Percentiles rank a stretch among this genome's conserved stretches.
Conservation (phyloP, 2,329 filamentous ascomycete genomes). For the Diaporthe aspalathi region DNA sequence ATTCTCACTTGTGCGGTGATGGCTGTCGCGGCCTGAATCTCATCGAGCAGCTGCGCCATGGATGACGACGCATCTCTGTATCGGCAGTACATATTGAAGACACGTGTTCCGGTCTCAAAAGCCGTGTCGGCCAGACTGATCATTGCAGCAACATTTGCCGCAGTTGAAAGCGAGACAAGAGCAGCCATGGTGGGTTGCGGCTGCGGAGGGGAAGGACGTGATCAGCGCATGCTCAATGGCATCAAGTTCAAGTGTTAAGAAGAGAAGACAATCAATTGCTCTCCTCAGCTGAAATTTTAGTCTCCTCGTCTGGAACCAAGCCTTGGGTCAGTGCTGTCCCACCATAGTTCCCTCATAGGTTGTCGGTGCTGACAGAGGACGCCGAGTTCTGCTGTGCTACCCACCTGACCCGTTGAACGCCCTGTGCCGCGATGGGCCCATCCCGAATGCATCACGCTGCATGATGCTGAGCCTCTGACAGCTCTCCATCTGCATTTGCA, state of each 20-base stretch:
- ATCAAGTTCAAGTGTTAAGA: neutral
- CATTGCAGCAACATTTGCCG: conserved; percentile 8
- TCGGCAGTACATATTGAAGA: neutral
- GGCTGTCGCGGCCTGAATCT: neutral
- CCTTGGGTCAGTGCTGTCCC: neutral
- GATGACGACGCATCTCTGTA: neutral
- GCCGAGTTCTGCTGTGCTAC: too few species aligned
- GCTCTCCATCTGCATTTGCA: neutral
- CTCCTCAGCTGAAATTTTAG: too few species aligned
- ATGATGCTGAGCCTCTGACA: neutral
- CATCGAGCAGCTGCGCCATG: neutral
- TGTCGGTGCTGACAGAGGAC: too few species aligned
- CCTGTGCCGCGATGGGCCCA: too few species aligned
- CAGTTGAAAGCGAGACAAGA: neutral
- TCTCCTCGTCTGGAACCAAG: too few species aligned
- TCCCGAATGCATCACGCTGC: neutral
- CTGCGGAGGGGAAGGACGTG: too few species aligned
- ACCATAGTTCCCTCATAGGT: neutral
- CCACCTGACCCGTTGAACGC: too few species aligned
- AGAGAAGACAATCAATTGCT: neutral
- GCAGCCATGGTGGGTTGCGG: neutral
- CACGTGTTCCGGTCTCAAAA: neutral
- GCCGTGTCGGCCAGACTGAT: neutral
- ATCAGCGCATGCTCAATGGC: too few species aligned
- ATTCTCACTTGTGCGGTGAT: neutral